Percentiles rank a stretch among this genome's conserved stretches.
Conservation (phyloP, 176 grass and related monocot genomes). For the Aegilops bicornis region DNA sequence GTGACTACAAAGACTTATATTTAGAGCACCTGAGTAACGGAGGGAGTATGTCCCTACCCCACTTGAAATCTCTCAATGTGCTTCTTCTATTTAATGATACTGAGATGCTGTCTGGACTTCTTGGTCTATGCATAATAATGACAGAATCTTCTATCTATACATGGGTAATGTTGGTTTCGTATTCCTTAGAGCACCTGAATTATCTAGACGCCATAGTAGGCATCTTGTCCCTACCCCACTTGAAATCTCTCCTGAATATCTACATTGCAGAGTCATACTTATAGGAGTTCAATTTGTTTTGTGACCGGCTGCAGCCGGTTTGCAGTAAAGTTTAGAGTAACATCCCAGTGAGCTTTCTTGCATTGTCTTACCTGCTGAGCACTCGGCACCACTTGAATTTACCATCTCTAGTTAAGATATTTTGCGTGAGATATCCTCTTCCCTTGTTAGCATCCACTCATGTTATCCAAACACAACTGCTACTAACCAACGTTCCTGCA, state of each 20-base stretch:
- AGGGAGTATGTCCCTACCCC: too few species aligned
- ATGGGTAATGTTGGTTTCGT: background rate
- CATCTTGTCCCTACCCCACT: background rate
- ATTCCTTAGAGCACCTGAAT: background rate
- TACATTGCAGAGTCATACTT: background rate
- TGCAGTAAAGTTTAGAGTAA: background rate
- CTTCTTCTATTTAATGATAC: background rate
- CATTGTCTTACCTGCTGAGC: background rate
- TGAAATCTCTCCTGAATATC: background rate
- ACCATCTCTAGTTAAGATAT: background rate
- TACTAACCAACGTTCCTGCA: conserved; percentile 13
- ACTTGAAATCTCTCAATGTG: too few species aligned
- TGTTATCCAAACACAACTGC: background rate
- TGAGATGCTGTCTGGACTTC: background rate
- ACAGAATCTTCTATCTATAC: background rate
- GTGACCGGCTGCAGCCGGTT: background rate
- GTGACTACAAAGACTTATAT: too few species aligned
- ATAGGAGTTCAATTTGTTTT: background rate
- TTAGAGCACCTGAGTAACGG: too few species aligned
- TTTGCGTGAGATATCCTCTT: conserved; percentile 1
- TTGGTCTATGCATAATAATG: background rate
- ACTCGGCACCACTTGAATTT: background rate
- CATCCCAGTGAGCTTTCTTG: background rate
- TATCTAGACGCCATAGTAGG: background rate
- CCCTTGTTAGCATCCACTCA: background rate